Evolutionary conservation across 1,284 basidiomycete genomes (phyloP).

Genomic region (Neolentinus lepideus): DNA sequence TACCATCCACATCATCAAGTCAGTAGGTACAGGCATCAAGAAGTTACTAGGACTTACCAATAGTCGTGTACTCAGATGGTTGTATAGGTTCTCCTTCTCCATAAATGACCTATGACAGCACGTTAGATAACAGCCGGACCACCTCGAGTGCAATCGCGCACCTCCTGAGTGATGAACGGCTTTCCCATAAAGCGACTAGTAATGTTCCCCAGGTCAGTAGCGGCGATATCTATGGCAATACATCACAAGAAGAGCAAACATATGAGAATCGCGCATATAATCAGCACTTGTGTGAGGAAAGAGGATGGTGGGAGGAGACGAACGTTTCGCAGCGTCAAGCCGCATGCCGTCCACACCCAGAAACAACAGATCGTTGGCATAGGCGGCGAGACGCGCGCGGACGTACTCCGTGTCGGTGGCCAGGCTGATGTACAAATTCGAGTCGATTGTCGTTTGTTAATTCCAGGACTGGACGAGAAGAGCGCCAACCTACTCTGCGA

Average conservation of each 20-base stretch:
- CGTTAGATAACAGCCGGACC: conserved; percentile 7
- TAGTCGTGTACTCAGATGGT: conserved; percentile 18
- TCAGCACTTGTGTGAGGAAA: too few relatives aligned
- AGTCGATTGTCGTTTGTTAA: neutral
- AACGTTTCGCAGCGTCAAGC: conserved; percentile 22
- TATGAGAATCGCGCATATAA: too few relatives aligned
- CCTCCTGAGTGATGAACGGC: conserved; percentile 16
- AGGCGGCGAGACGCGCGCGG: conserved; percentile 4
- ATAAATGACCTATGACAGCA: conserved; percentile 15
- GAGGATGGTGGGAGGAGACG: conserved; percentile 8
- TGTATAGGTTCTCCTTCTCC: conserved; percentile 16
- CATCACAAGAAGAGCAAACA: conserved; percentile 4
- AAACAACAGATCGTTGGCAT: conserved; percentile 21
- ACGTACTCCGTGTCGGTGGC: conserved; percentile 4
- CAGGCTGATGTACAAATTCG: neutral
- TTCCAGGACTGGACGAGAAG: neutral
- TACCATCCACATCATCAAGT: too few relatives aligned
- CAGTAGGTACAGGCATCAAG: too few relatives aligned
- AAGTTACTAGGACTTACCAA: conserved; percentile 14
- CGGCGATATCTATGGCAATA: conserved; percentile 12
- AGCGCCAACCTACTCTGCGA: conserved; percentile 17
- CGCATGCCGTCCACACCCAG: conserved; percentile 24
- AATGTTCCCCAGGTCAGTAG: conserved; percentile 18
- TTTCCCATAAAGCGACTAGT: conserved; percentile 12
- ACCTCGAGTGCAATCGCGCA: neutral